Evolutionary conservation across 1,284 basidiomycete genomes (phyloP), one percentile per base, ranked within the genome.

Genomic region (Wolfiporia cocos): DNA sequence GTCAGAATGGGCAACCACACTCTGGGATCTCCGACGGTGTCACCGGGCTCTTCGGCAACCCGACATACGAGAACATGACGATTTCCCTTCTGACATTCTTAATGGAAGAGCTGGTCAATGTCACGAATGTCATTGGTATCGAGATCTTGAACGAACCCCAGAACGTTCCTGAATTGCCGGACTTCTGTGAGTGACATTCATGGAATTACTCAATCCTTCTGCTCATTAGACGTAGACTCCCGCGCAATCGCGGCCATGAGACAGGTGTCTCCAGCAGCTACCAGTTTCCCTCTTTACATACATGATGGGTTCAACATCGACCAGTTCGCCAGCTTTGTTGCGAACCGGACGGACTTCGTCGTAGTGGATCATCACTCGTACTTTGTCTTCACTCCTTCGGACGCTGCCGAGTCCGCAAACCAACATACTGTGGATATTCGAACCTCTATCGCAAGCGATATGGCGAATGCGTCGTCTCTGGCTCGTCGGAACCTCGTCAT

Each of bases 291-390:
- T 0, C 62, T 89, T 23, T 89, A 90, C 56, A 63, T 90, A 37
- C 84, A 89, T 56, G 82, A 90, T 50, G 86, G 68, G 1, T 91
- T 88, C 58, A 69, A 86, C 50, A 65, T 86, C 33, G 56, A 66
- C 7, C 67, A 73, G 11, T 86, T 78, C 52, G 72, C 70, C 37
- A 56, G 67, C 12, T 87, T 71, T 49, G 65, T 84, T 18, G 63
- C 71, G 2, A 64, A 66, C 22, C 67, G 83, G 26, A 57, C 60
- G 0, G 86, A 89, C 55, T 90, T 88, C 52, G 71, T 86, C 28
- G 77, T 90, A 22, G 73, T 84, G 49, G 86, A 90, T 50, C 78
- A 87, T 56, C 86, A 90, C 56, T 80, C 84, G 2, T 82, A 83
- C 62, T 84, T 79, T 50, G 83, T 86, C 41, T 87, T 78, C 56